Percentiles rank a stretch among this genome's conserved stretches.
Evolutionary conservation across 441 rosid genomes (phyloP).

Genomic region (Corymbia calophylla): DNA sequence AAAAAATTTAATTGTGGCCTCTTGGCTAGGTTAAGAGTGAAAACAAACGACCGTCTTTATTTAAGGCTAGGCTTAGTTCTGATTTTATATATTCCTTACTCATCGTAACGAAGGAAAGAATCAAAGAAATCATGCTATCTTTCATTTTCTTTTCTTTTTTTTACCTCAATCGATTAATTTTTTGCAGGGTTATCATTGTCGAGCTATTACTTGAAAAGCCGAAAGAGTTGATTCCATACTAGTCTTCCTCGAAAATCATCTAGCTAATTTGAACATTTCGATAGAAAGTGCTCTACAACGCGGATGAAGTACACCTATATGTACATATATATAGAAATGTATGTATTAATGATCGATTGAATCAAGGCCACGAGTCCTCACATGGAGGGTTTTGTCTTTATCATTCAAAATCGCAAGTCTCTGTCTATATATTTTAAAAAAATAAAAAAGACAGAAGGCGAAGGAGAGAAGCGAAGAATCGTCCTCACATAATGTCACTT

Average conservation of each 20-base stretch:
- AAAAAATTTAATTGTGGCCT: not conserved
- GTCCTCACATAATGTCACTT: not conserved
- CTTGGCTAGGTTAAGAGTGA: not conserved
- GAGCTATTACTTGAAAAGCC: not conserved
- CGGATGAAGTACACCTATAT: not conserved
- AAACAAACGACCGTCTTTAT: not conserved
- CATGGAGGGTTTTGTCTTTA: not conserved
- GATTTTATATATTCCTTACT: accelerated
- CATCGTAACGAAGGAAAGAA: not conserved
- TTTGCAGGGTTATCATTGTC: not conserved
- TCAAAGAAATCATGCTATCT: not conserved
- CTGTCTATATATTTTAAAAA: not conserved
- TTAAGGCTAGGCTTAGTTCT: not conserved
- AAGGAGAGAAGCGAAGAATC: not conserved
- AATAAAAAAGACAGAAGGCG: not conserved
- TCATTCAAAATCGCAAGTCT: not conserved
- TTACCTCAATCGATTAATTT: accelerated
- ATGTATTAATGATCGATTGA: not conserved
- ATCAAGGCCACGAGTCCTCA: not conserved
- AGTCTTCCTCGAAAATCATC: not conserved
- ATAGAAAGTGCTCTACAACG: not conserved
- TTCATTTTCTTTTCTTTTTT: not conserved
- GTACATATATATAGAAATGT: not conserved
- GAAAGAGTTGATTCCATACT: not conserved
- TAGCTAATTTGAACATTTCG: not conserved